These are phyloP conservation scores for Sphaerulina populicola DNA, from an alignment of 2,329 filamentous ascomycete species.

Conservation along the genomic window DNA sequence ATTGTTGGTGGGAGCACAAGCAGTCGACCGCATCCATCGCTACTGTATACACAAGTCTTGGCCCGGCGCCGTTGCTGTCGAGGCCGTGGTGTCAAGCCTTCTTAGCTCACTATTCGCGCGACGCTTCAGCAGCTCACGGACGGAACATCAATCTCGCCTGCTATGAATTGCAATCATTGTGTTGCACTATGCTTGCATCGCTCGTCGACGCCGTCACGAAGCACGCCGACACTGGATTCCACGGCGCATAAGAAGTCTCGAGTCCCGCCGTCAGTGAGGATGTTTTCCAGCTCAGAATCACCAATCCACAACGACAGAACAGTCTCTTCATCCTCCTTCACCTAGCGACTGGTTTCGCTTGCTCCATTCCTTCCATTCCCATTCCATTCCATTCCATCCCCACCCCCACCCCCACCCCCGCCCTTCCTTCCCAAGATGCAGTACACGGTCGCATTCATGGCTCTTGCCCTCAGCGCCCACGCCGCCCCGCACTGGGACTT, in stretches of 20 bases:
- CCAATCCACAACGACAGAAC: background rate
- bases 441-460: conserved; percentile 13
- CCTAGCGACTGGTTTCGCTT: conserved; percentile 15
- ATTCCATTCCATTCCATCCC: no score
- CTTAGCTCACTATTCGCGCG: conserved; percentile 1
- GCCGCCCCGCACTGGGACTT: conserved; percentile 12
- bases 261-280: background rate
- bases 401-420: no score
- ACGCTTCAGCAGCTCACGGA: conserved; percentile 4
- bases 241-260: conserved; percentile 1
- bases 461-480: conserved; percentile 14
- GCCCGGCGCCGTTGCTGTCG: conserved; percentile 4
- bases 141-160: conserved; percentile 1
- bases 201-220: background rate
- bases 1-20: conserved; percentile 1
- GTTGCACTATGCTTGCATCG: background rate
- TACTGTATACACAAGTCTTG: conserved; percentile 6
- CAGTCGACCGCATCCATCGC: background rate
- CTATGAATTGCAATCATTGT: background rate
- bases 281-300: background rate
- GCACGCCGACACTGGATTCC: background rate
- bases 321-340: background rate
- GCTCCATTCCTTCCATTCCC: background rate
- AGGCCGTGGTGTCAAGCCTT: conserved; percentile 8
- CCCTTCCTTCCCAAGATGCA: no score